Evolutionary conservation across 73 alveolate species (phyloP), one percentile per base, ranked within the genome.

Genomic region (Paramecium tetraurelia): DNA sequence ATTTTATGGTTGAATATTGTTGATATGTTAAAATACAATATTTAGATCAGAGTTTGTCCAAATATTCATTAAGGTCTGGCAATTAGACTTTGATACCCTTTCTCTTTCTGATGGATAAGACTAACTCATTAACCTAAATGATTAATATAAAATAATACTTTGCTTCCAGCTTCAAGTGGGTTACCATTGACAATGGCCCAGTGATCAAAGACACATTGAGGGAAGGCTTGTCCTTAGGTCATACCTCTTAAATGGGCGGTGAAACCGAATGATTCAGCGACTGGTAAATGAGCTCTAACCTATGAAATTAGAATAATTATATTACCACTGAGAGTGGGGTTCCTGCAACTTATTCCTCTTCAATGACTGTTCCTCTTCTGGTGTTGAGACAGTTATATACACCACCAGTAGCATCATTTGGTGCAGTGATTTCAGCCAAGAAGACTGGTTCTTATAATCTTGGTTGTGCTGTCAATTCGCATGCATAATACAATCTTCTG

Each of bases 181-280:
- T 80, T 80, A 16, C 98, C 98, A n/a, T 31, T 89, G 53, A 95
- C 84, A 77, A 63, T 76, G 85, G 94, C 99, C 99, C 99, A 98
- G 93, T 98, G 99, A 75, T 96, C 99, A 96, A 98, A 98, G 89
- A 96, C 98, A 92, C 99, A 98, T 95, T 98, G 99, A 10, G 99
- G 99, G 99, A 98, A 98, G 89, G 99, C 99, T 96, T 98, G 96
- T 77, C 99, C 99, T 84, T 99, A 97, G 63, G 99, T 98, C 86
- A 95, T 93, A 85, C 98, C 96, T 92, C 99, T 95, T 94, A 98
- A 90, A 87, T 98, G 99, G 31, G 98, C 99, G 72, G 99, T 97
- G 98, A 98, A 98, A 41, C 99, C 99, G 97, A 98, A 98, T 7
- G 99, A 97, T 95, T 98, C 99, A 89, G 99, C 95, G 94, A 98